Evolutionary conservation across 2,329 filamentous ascomycete genomes (phyloP), one percentile per base, ranked within the genome.

Genomic region (Chalaropsis ovoidea): DNA sequence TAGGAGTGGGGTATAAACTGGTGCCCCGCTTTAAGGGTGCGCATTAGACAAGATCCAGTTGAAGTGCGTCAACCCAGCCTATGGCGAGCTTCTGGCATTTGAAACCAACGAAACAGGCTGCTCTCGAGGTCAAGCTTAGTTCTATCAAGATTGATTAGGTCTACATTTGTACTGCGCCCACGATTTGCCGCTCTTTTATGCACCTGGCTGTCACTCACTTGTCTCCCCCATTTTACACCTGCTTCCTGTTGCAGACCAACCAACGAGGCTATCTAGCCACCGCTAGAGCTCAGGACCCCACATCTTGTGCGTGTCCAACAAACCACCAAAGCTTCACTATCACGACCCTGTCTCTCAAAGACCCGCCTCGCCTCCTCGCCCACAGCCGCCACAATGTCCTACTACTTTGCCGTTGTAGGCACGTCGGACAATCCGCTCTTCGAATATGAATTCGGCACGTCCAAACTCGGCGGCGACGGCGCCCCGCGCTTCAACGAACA

Each of bases 321-420:
- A 52, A 52, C 47, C 22, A 27, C 22, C 47, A 24, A 27, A 52
- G 47, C 43, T 7, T 7, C 52, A 19, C 52, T 11, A 58, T 58
- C 52, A 58, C 52, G 43, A 45, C 43, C 7, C n/a, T 45, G 10
- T 3, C 43, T n/a, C 43, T 45, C 43, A 3, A 19, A 45, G 7
- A 17, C 1, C 1, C 52, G 8, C 52, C 17, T 10, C n/a, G 17
- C 7, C 5, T 41, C 15, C 42, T 13, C 43, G 27, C 17, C 31
- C 15, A 3, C 35, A 45, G 31, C 41, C 24, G 2, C 41, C 54
- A 19, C 31, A 69, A 97, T 97, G 94, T 96, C 92, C 68, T 99
- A 97, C 82, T 96, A 96, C 80, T 97, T 99, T 78, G 89, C 89
- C 73, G 96, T 99, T 71, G 85, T 99, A 75, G 94, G 92, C 73